These are phyloP conservation scores for Hypholoma fasciculare DNA, from an alignment of 768 basidiomycete species.

Conservation along the genomic window DNA sequence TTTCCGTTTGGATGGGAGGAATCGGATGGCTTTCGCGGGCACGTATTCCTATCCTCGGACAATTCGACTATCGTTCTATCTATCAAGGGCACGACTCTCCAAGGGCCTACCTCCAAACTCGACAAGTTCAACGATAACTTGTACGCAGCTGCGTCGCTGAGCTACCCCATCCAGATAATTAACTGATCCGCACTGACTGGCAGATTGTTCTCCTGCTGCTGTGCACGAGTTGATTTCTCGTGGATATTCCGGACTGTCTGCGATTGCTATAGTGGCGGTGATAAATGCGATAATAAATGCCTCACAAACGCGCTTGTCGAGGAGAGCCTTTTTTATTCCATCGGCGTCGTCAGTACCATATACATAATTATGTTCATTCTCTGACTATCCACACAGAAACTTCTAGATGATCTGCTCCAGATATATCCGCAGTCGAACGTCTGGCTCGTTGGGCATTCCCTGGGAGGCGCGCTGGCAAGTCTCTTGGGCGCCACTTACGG, in stretches of 20 bases:
- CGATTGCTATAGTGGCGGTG: slow-evolving; percentile 73
- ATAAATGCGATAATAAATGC: slow-evolving; percentile 80
- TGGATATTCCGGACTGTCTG: slow-evolving; percentile 89
- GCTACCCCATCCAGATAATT: background rate
- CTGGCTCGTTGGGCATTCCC: slow-evolving; percentile 88
- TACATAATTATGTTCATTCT: background rate
- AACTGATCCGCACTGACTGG: background rate
- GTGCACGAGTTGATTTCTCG: slow-evolving; percentile 83
- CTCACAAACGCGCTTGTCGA: slow-evolving; percentile 80
- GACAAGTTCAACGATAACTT: slow-evolving; percentile 95
- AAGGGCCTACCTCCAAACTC: slow-evolving; percentile 83
- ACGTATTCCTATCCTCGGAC: slow-evolving; percentile 78
- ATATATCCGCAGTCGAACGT: slow-evolving; percentile 84
- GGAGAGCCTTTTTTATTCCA: slow-evolving; percentile 91
- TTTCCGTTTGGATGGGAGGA: slow-evolving; percentile 81
- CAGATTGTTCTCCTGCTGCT: slow-evolving; percentile 87
- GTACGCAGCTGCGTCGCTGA: slow-evolving; percentile 21
- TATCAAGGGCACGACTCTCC: slow-evolving; percentile 86
- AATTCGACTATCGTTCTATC: slow-evolving; percentile 85
- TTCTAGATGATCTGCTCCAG: slow-evolving; percentile 83
- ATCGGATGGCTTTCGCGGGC: slow-evolving; percentile 83
- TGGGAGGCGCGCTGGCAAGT: slow-evolving; percentile 88
- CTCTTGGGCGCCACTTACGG: slow-evolving; percentile 93
- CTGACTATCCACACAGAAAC: slow-evolving; percentile 47
- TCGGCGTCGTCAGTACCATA: slow-evolving; percentile 69